Evolutionary conservation across 768 basidiomycete species (phyloP).

Genomic region (Rubroboletus satanas): DNA sequence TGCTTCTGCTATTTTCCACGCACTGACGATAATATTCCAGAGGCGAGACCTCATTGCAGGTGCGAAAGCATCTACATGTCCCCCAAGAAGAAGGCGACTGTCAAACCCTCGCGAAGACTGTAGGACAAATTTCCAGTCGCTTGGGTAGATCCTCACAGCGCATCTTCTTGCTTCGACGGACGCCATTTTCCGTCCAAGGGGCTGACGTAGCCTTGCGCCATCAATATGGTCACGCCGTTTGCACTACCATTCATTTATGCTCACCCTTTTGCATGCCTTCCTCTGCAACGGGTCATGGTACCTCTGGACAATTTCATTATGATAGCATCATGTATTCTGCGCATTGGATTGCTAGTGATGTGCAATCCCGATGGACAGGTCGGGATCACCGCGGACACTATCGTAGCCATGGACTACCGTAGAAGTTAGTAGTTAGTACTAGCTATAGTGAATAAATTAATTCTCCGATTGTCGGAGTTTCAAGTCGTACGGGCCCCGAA

Average conservation of each 20-base stretch:
- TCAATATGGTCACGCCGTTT: not conserved
- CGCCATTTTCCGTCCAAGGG: not conserved
- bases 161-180: not conserved
- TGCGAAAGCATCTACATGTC: slow-evolving; percentile 9
- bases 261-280: not conserved
- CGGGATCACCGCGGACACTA: not conserved
- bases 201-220: not conserved
- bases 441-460: not conserved
- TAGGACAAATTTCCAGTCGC: slow-evolving; percentile 2
- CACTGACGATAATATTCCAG: slow-evolving; percentile 8
- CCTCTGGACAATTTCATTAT: slow-evolving; percentile 1
- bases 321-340: not conserved
- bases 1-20: not conserved
- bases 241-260: not conserved
- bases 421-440: not conserved
- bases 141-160: not conserved
- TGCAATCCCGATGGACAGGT: not conserved
- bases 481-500: slow-evolving; percentile 6
- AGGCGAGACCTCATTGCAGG: not conserved
- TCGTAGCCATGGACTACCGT: not conserved
- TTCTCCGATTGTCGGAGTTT: slow-evolving; percentile 23
- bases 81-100: not conserved
- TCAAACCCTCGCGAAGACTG: slow-evolving; percentile 20
- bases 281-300: not conserved
- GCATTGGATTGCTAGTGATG: not conserved